Percentiles rank a stretch among this genome's conserved stretches.
Conservation (phyloP, 2,329 filamentous ascomycete genomes). For the Chalara sp. region DNA sequence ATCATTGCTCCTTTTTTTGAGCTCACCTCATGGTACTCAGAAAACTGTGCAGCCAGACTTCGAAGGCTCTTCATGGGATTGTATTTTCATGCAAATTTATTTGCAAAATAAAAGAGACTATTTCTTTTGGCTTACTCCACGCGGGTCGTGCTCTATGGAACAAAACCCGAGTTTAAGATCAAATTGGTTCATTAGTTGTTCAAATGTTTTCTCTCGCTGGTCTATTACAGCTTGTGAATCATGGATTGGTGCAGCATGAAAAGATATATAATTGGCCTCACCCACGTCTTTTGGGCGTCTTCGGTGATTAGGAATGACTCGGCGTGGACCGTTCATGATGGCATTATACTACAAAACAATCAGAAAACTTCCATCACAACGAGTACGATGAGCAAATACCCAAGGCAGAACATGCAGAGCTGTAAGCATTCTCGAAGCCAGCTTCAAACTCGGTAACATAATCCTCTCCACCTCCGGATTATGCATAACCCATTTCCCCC, state of each 20-base stretch:
- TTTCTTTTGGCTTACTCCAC: not conserved
- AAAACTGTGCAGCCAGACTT: too few relatives aligned
- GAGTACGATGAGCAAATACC: slow-evolving; percentile 1
- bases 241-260: not conserved
- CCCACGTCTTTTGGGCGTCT: not conserved
- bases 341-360: slow-evolving; percentile 7
- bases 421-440: slow-evolving; percentile 18
- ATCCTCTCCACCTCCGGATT: slow-evolving; percentile 15
- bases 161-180: slow-evolving; percentile 9
- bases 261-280: not conserved
- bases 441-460: slow-evolving; percentile 17
- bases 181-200: not conserved
- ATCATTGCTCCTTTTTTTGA: too few relatives aligned
- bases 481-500: slow-evolving; percentile 6
- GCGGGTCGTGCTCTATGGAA: slow-evolving; percentile 5
- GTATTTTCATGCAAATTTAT: too few relatives aligned
- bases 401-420: slow-evolving; percentile 10
- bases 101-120: too few relatives aligned
- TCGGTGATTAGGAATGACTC: slow-evolving; percentile 1
- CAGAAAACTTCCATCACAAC: not conserved
- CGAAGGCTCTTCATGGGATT: too few relatives aligned
- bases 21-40: too few relatives aligned
- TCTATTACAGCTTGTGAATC: not conserved
- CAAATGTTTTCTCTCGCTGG: not conserved
- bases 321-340: slow-evolving; percentile 5